These are phyloP conservation scores for Camellia lanceoleosa DNA, from an alignment of 148 eudicot genomes.

Conservation along the genomic window DNA sequence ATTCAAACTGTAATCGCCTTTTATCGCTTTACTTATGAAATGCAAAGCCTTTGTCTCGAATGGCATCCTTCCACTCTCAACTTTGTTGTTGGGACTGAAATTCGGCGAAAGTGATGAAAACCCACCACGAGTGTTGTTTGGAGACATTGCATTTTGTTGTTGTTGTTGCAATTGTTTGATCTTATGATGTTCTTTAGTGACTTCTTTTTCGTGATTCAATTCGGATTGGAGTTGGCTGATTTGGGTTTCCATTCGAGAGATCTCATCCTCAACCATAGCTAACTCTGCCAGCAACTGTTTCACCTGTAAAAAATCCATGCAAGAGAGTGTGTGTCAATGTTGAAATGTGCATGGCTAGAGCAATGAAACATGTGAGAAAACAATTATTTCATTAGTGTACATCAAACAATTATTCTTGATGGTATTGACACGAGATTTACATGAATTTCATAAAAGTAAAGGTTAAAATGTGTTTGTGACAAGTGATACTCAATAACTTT, in stretches of 20 bases:
- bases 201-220: slow-evolving; percentile 51
- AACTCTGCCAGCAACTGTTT: slow-evolving; percentile 66
- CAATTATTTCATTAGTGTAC: too few species aligned
- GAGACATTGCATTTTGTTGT: neutral
- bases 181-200: slow-evolving; percentile 26
- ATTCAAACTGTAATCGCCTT: slow-evolving; percentile 52
- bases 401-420: too few species aligned
- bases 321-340: neutral
- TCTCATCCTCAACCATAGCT: slow-evolving; percentile 74
- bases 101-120: slow-evolving; percentile 16
- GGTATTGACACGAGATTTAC: too few species aligned
- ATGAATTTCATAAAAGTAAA: too few species aligned
- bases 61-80: slow-evolving; percentile 19
- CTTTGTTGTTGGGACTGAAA: neutral
- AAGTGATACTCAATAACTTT: too few species aligned
- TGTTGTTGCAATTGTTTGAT: slow-evolving; percentile 16
- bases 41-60: slow-evolving; percentile 73
- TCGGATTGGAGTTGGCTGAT: slow-evolving; percentile 52
- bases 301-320: slow-evolving; percentile 28
- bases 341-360: too few species aligned
- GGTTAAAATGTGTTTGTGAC: too few species aligned
- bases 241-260: slow-evolving; percentile 61
- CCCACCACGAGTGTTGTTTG: neutral
- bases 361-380: too few species aligned
- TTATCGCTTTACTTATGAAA: slow-evolving; percentile 89